Evolutionary conservation across 441 rosid genomes (phyloP).

Genomic region (Euphorbia schlechtendalii): DNA sequence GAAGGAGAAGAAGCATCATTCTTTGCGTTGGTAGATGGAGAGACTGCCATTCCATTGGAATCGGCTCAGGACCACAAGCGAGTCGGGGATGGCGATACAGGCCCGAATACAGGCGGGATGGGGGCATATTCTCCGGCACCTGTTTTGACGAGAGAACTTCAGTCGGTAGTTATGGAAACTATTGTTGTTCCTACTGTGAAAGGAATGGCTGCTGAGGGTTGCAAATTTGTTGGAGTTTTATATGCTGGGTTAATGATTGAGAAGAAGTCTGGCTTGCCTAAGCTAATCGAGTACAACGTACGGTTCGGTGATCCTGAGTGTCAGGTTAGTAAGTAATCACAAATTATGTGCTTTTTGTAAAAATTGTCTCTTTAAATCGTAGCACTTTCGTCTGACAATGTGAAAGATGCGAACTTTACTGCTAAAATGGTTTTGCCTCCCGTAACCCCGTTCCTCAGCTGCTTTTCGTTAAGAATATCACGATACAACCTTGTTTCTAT

Average conservation of each 20-base stretch:
- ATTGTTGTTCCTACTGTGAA: too few species aligned
- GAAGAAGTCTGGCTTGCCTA: constrained; percentile 84
- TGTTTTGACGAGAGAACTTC: constrained; percentile 62
- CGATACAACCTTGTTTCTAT: background rate
- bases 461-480: background rate
- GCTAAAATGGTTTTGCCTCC: background rate
- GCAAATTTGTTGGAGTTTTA: constrained; percentile 86
- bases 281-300: constrained; percentile 91
- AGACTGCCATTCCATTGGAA: constrained; percentile 82
- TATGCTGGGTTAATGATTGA: constrained; percentile 95
- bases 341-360: background rate
- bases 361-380: background rate
- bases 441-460: too few species aligned
- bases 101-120: constrained; percentile 96
- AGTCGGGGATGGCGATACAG: constrained; percentile 94
- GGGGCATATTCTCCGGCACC: constrained; percentile 98
- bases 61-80: constrained; percentile 96
- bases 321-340: constrained; percentile 41
- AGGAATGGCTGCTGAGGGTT: constrained; percentile 72
- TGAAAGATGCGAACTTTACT: background rate
- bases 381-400: background rate
- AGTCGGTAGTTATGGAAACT: constrained; percentile 9
- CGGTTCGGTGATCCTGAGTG: constrained; percentile 99
- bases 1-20: constrained; percentile 98
- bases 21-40: constrained; percentile 93